Evolutionary conservation across 2,329 filamentous ascomycete genomes (phyloP).

Genomic region (Gremmenia infestans): DNA sequence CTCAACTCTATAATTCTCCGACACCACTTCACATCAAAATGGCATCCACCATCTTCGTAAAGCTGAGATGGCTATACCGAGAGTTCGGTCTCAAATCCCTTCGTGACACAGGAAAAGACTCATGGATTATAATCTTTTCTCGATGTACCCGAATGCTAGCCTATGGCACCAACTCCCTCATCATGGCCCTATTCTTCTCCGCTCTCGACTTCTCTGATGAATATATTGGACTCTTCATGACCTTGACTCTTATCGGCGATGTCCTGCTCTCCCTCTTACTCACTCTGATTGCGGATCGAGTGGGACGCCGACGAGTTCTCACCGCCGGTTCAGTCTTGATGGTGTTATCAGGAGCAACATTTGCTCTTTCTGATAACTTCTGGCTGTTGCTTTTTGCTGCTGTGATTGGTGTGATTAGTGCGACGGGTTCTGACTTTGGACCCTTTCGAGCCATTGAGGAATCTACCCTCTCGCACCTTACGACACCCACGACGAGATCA

Average conservation of each 20-base stretch:
- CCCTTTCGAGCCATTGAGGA: conserved; percentile 59
- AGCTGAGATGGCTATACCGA: conserved; percentile 21
- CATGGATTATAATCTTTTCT: conserved; percentile 51
- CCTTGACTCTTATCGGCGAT: conserved; percentile 55
- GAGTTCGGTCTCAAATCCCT: conserved; percentile 43
- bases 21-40: no score
- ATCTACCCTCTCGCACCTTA: conserved; percentile 51
- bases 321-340: conserved; percentile 49
- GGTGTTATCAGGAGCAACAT: conserved; percentile 48
- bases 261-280: conserved; percentile 52
- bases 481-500: conserved; percentile 38
- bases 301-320: conserved; percentile 49
- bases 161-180: conserved; percentile 52
- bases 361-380: conserved; percentile 47
- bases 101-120: conserved; percentile 40
- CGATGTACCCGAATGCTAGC: conserved; percentile 57
- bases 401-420: conserved; percentile 56
- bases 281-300: conserved; percentile 51
- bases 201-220: conserved; percentile 45
- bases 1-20: no score
- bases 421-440: conserved; percentile 56
- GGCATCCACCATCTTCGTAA: neutral
- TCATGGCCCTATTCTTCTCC: conserved; percentile 52
- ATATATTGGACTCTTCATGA: conserved; percentile 60
- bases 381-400: conserved; percentile 53